Evolutionary conservation across 2,329 filamentous ascomycete species (phyloP).

Genomic region (Verticillium tricorpus): DNA sequence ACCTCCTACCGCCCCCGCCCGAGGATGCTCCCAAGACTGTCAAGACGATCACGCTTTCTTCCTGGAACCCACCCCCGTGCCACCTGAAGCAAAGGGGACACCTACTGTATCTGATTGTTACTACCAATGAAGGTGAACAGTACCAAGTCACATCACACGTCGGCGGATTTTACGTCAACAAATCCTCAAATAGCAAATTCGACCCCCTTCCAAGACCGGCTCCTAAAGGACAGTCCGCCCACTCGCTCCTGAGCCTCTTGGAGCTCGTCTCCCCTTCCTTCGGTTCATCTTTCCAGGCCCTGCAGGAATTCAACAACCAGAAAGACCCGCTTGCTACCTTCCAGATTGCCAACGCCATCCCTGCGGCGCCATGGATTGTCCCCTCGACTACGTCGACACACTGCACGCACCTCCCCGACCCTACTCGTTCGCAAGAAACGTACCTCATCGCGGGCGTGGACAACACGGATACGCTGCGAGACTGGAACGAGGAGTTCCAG

Average conservation of each 20-base stretch:
- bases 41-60: constrained; percentile 80
- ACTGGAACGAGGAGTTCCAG: constrained; percentile 99
- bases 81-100: constrained; percentile 88
- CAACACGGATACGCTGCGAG: constrained; percentile 87
- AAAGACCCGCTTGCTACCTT: constrained; percentile 89
- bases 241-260: constrained; percentile 82
- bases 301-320: constrained; percentile 80
- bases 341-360: constrained; percentile 92
- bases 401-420: constrained; percentile 72
- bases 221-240: constrained; percentile 73
- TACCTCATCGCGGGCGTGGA: constrained; percentile 88
- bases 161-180: constrained; percentile 95
- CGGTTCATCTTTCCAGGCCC: constrained; percentile 64
- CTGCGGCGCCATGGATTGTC: constrained; percentile 88
- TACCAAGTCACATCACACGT: constrained; percentile 90
- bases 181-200: constrained; percentile 91
- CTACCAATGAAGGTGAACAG: constrained; percentile 92
- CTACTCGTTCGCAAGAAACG: constrained; percentile 86
- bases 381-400: constrained; percentile 60
- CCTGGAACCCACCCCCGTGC: constrained; percentile 95
- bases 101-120: constrained; percentile 82
- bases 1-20: constrained; percentile 64
- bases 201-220: constrained; percentile 78
- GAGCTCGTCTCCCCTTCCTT: constrained; percentile 81
- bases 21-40: constrained; percentile 80